Evolutionary conservation across 306 rosid species (phyloP), one percentile per base, ranked within the genome.

Genomic region (Astragalus membranaceus): DNA sequence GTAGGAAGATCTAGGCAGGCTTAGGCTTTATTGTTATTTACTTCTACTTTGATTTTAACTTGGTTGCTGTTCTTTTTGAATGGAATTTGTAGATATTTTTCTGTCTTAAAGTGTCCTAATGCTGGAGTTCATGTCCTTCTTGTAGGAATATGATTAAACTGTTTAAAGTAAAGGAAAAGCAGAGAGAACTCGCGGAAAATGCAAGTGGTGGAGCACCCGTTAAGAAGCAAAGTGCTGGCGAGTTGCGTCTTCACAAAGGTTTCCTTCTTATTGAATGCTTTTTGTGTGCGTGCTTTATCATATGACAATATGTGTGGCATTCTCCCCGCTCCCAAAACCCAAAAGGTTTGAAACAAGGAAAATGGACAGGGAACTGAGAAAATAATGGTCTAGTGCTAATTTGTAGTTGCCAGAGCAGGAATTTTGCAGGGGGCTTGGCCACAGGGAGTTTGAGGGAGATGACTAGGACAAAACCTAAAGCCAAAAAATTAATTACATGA

Each of bases 211-310:
- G 93, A 32, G 71, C 79, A 48, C 91, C 88, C 5, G 52, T 67
- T 6, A 92, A 90, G 96, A 92, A 87, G 81, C 98, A 88, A 80
- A 78, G 84, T 77, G 96, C 98, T 65, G 98, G 98, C 62, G 96
- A 92, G 72, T 69, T 92, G 83, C 98, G 96, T 75, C 96, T 92
- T 80, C 92, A 92, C 75, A 90, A 84, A 90, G 98, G 98, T 90
- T 55, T 61, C 30, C 42, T 14, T 64, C 12, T 50, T 1, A 39
- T 37, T 68, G 14, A 10, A 33, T 6, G 11, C 3, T 32, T 64
- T 74, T 37, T 42, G 8, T 11, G 3, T 41, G 13, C 35, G 9
- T 42, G 30, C 39, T 29, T 51, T 49, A 2, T 32, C 6, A 1
- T 67, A 1, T 67, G 30, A 17, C 9, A 53, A 30, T 64, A 39